Base-by-base conservation (phyloP, 1,284 basidiomycete species). In the Blastosporella zonata region DNA sequence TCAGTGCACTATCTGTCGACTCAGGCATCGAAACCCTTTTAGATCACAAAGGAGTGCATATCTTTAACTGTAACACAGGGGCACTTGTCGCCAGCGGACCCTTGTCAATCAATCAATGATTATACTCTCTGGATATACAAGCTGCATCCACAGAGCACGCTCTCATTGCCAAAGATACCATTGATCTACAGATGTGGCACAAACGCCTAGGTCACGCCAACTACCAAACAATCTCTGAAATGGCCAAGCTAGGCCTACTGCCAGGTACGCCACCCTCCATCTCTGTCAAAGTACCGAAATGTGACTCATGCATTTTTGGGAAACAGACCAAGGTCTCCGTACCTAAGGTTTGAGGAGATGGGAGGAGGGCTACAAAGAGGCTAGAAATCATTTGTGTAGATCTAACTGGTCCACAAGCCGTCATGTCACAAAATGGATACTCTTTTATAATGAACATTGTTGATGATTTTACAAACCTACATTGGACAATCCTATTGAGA, bases 351-450 rank as follows among this genome's bases (percentile, higher is more conserved):
- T 43, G 23, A 18, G 45, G 33, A 10, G 43, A 49, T 25, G 53
- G 57, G 9, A 28, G 21, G n/a, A 50, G 54, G 44, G 60, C 66
- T 2, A 62, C 39, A 1, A 31, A 50, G 8, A 52, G 31, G 10
- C 47, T 72, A 4, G 65, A 58, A 8, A 57, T 57, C 2, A 55
- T 71, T 4, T 69, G 56, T 49, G 55, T 68, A n/a, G 68, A 73
- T 44, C 49, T 70, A 5, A 55, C 56, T 0, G 68, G 69, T 0
- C 61, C 57, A 0, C 21, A 56, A 9, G 52, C 39, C 34, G 55
- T 63, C 1, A 23, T 12, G 3, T 69, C 69, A 0, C 38, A 46
- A 0, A 55, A 48, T 2, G 62, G 65, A 0, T 62, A 65, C 40
- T 2, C 45, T 0, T 72, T 68, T 44, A 43, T 61, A 0, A 62